These are phyloP conservation scores for Thermothielavioides terrestris DNA, from an alignment of 495 filamentous ascomycete species.

Conservation along the genomic window DNA sequence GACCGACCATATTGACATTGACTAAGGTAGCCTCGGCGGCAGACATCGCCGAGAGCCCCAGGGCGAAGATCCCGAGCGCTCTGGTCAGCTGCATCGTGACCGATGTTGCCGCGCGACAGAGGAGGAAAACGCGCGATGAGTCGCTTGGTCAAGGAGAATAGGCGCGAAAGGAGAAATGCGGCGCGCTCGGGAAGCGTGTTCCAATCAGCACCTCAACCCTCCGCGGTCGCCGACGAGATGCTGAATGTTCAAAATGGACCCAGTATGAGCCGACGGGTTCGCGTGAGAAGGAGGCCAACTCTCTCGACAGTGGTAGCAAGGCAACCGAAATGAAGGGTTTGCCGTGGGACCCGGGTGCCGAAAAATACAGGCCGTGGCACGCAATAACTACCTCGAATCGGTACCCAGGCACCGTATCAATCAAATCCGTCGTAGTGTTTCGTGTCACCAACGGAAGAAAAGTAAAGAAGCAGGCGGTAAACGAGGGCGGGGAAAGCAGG, in stretches of 20 bases:
- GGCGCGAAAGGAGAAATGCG: neutral
- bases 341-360: conserved; percentile 6
- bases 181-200: neutral
- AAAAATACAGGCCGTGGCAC: neutral
- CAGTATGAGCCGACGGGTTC: conserved; percentile 1
- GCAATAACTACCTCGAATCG: no score
- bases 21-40: conserved; percentile 35
- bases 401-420: no score
- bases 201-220: neutral
- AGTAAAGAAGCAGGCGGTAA: conserved; percentile 1
- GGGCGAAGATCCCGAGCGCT: conserved; percentile 28
- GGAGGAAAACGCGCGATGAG: neutral
- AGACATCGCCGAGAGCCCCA: conserved; percentile 33
- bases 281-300: neutral
- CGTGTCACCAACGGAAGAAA: conserved; percentile 1
- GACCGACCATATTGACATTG: conserved; percentile 14
- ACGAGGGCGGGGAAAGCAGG: conserved; percentile 9
- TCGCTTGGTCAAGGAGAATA: neutral
- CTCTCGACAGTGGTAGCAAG: neutral
- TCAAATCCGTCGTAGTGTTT: neutral
- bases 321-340: conserved; percentile 7
- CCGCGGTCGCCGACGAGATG: neutral
- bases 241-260: neutral
- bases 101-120: neutral
- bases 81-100: conserved; percentile 32